Percentiles rank a stretch among this genome's conserved stretches.
Evolutionary conservation across 116 monocot genomes (phyloP).

Genomic region (Posidonia oceanica): DNA sequence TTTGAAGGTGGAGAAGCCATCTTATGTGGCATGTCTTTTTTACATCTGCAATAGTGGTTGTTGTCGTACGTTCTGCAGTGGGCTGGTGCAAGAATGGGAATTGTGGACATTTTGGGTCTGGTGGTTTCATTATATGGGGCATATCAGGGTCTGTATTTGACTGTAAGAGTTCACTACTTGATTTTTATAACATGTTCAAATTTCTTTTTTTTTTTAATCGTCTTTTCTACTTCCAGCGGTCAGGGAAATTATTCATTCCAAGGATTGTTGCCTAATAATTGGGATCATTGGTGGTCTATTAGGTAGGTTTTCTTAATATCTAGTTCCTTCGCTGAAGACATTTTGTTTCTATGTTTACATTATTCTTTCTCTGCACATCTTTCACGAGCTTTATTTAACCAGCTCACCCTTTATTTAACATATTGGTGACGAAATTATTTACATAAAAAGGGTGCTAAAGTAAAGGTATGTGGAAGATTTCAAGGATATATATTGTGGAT

Average conservation of each 20-base stretch:
- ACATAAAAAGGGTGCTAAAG: conserved; percentile 81
- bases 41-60: conserved; percentile 98
- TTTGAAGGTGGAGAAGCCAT: conserved; percentile 97
- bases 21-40: conserved; percentile 99
- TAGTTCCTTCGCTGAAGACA: neutral
- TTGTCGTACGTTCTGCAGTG: conserved; percentile 93
- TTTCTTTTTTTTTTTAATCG: conserved; percentile 7
- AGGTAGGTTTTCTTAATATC: conserved; percentile 29
- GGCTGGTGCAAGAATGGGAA: conserved; percentile 94
- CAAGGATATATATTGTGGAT: neutral
- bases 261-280: conserved; percentile 86
- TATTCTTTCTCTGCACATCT: neutral
- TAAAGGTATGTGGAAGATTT: conserved; percentile 51
- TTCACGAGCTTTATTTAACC: conserved; percentile 95
- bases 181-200: conserved; percentile 2
- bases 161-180: neutral
- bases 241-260: conserved; percentile 98
- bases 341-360: neutral
- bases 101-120: conserved; percentile 99
- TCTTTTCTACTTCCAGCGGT: conserved; percentile 42
- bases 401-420: conserved; percentile 91
- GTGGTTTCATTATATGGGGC: conserved; percentile 99
- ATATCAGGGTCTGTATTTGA: conserved; percentile 68
- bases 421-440: conserved; percentile 79
- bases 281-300: conserved; percentile 95